These are phyloP conservation scores for Domatiomyces globalis DNA, from an alignment of 2,329 filamentous ascomycete species.

Conservation along the genomic window DNA sequence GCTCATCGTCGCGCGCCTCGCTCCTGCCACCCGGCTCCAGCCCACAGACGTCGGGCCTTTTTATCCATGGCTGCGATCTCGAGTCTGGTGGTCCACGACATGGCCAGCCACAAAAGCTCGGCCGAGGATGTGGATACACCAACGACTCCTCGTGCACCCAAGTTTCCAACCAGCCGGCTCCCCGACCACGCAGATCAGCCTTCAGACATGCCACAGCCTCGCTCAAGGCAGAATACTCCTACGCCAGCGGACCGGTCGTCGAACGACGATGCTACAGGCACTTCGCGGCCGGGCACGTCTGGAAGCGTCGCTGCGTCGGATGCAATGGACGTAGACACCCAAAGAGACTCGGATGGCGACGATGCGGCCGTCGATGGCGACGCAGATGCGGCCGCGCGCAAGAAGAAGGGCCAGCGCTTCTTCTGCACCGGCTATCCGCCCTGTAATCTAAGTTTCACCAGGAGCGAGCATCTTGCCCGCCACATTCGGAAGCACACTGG, in stretches of 20 bases:
- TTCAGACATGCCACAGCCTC: background rate
- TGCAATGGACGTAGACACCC: constrained; percentile 16
- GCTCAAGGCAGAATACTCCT: background rate
- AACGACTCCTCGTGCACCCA: constrained; percentile 12
- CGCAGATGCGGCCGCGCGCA: constrained; percentile 59
- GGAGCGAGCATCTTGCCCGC: constrained; percentile 85
- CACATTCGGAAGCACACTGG: constrained; percentile 97
- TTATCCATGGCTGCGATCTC: constrained; percentile 13
- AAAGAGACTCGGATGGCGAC: constrained; percentile 47
- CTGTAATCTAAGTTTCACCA: constrained; percentile 85
- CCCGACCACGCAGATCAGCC: background rate
- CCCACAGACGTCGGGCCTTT: background rate
- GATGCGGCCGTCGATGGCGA: constrained; percentile 50
- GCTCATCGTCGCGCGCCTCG: no score
- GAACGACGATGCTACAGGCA: background rate
- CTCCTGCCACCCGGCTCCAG: background rate
- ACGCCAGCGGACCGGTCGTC: background rate
- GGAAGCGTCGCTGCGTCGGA: constrained; percentile 2
- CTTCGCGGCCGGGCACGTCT: background rate
- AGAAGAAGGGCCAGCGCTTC: constrained; percentile 93
- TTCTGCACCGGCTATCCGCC: constrained; percentile 92
- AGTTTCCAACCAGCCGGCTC: constrained; percentile 2
- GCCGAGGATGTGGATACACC: constrained; percentile 14
- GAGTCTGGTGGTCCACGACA: constrained; percentile 12
- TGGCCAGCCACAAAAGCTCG: constrained; percentile 6